phyloP scores from a whole-genome alignment of 2,329 filamentous ascomycete species.

The Ophiostoma sp. region DNA sequence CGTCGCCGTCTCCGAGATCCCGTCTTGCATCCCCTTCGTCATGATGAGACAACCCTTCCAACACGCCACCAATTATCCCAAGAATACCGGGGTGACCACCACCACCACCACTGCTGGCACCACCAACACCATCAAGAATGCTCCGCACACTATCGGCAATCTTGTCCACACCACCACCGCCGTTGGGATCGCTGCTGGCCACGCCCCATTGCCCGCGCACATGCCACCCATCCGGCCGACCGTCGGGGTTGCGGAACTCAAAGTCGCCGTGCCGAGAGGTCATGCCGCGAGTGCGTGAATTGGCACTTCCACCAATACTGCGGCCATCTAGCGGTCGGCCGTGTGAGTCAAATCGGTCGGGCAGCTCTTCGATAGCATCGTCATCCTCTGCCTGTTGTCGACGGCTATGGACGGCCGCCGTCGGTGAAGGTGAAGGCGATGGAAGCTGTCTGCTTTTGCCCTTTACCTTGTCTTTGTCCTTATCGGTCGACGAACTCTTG shows the following conservation, averaged over 20 bases:
- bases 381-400: slow-evolving; percentile 25
- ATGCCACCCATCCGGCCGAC: slow-evolving; percentile 31
- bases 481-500: background rate
- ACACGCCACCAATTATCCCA: slow-evolving; percentile 35
- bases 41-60: slow-evolving; percentile 30
- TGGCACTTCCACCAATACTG: slow-evolving; percentile 16
- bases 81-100: slow-evolving; percentile 32
- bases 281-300: slow-evolving; percentile 30
- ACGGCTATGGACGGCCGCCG: background rate
- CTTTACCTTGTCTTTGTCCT: background rate
- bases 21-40: slow-evolving; percentile 14
- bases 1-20: background rate
- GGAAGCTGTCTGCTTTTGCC: background rate
- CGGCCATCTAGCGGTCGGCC: slow-evolving; percentile 42
- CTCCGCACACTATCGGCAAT: slow-evolving; percentile 34
- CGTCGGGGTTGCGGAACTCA: slow-evolving; percentile 40
- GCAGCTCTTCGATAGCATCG: slow-evolving; percentile 46
- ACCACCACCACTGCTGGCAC: background rate
- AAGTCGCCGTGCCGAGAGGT: slow-evolving; percentile 47
- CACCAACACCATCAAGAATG: slow-evolving; percentile 37
- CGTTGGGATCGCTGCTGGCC: slow-evolving; percentile 45
- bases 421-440: background rate
- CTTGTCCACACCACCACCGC: slow-evolving; percentile 43
- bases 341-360: slow-evolving; percentile 49
- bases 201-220: slow-evolving; percentile 49